Conservation (phyloP, 805 yeast species). For the Candida lessepsii region DNA sequence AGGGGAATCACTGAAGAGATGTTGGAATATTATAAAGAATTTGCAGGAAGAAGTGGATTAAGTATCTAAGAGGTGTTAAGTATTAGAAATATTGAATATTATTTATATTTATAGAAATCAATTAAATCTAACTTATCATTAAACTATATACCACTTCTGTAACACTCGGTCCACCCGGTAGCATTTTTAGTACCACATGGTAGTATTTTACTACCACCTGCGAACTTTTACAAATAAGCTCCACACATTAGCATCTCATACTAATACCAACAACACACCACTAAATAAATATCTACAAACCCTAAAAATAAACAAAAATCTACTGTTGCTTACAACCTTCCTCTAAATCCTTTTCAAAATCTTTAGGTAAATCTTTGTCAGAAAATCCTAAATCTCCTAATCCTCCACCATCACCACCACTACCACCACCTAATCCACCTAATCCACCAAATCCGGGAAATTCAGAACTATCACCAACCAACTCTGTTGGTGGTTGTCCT, state of each 20-base stretch:
- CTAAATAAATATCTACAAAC: slow-evolving; percentile 6
- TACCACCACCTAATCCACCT: slow-evolving; percentile 35
- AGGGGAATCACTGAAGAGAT: slow-evolving; percentile 83
- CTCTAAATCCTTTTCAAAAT: slow-evolving; percentile 51
- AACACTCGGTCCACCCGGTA: too few relatives aligned
- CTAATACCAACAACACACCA: too few relatives aligned
- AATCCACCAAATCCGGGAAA: slow-evolving; percentile 46
- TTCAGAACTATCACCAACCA: slow-evolving; percentile 57
- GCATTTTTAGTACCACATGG: too few relatives aligned
- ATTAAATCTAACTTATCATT: slow-evolving; percentile 8
- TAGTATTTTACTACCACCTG: too few relatives aligned
- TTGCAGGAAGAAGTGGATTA: slow-evolving; percentile 41
- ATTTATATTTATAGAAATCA: not conserved
- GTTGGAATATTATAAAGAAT: slow-evolving; percentile 69
- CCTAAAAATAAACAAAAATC: too few relatives aligned
- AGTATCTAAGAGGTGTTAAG: too few relatives aligned
- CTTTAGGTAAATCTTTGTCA: slow-evolving; percentile 54
- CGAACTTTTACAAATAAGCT: too few relatives aligned
- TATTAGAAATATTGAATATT: not conserved
- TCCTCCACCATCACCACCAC: slow-evolving; percentile 34
- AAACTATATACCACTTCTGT: too few relatives aligned
- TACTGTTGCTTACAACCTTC: slow-evolving; percentile 53
- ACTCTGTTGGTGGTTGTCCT: slow-evolving; percentile 79
- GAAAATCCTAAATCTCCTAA: slow-evolving; percentile 44
- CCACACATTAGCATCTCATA: too few relatives aligned